Evolutionary conservation across 768 basidiomycete genomes (phyloP).

Genomic region (Tricholoma sp.): DNA sequence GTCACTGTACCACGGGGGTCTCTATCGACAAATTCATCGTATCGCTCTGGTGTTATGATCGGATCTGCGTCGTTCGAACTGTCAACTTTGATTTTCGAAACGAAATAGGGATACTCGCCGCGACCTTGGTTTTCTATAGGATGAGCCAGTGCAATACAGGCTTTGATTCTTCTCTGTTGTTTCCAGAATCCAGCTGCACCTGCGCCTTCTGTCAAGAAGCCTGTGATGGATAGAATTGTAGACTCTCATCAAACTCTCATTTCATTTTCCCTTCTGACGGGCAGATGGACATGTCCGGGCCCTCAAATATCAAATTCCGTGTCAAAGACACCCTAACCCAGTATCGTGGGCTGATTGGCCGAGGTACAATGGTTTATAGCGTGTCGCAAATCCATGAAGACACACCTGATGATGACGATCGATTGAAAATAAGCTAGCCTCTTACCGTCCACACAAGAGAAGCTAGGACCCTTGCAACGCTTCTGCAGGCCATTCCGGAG

Average conservation of each 20-base stretch:
- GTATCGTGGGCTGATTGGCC: slow-evolving; percentile 8
- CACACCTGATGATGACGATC: neutral
- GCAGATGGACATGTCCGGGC: neutral
- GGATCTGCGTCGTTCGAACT: slow-evolving; percentile 3
- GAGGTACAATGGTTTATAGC: slow-evolving; percentile 13
- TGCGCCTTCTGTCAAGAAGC: neutral
- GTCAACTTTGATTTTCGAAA: slow-evolving; percentile 1
- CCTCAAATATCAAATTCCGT: neutral
- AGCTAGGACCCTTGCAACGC: slow-evolving; percentile 1
- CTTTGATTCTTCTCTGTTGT: neutral
- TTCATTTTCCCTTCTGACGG: neutral
- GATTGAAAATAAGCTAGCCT: slow-evolving; percentile 15
- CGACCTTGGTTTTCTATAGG: neutral
- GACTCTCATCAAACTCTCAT: no score
- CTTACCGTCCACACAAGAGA: slow-evolving; percentile 4
- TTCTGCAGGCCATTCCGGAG: no score
- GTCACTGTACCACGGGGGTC: neutral
- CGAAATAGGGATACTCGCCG: neutral
- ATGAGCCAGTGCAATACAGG: neutral
- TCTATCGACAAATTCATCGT: neutral
- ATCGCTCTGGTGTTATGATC: slow-evolving; percentile 9
- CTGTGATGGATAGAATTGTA: neutral
- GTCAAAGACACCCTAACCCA: neutral
- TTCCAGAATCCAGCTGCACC: neutral
- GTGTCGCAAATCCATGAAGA: neutral